These are phyloP conservation scores for Geotrichum klebahnii DNA, from an alignment of 1,139 yeast genomes.

Conservation along the genomic window DNA sequence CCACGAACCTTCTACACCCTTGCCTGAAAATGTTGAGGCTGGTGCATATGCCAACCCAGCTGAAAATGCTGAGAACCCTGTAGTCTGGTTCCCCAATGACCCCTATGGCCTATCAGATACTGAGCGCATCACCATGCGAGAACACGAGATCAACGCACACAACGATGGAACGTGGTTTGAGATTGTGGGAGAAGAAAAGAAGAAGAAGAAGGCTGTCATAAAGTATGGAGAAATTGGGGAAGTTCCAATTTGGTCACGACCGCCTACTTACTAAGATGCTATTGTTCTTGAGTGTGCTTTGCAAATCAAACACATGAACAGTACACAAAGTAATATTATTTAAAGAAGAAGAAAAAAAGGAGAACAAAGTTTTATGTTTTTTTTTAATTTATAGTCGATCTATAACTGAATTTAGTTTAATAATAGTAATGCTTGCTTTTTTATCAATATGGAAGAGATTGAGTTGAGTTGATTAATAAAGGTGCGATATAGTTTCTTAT, in stretches of 20 bases:
- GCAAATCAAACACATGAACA: neutral
- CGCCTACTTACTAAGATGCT: constrained; percentile 24
- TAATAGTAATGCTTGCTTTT: constrained; percentile 7
- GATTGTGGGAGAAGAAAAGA: constrained; percentile 46
- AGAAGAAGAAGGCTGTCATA: constrained; percentile 28
- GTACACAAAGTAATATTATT: neutral
- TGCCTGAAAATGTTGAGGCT: constrained; percentile 40
- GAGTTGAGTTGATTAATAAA: no score
- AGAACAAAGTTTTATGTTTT: neutral
- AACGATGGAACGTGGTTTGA: constrained; percentile 59
- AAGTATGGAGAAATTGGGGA: constrained; percentile 26
- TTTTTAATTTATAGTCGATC: no score
- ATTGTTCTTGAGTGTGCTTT: neutral
- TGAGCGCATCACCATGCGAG: constrained; percentile 48
- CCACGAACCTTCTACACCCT: constrained; percentile 36
- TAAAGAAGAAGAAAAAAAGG: neutral
- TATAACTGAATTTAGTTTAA: neutral
- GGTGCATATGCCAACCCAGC: constrained; percentile 76
- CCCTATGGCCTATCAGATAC: constrained; percentile 68
- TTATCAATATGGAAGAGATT: no score
- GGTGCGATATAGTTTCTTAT: no score
- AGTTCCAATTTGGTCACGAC: constrained; percentile 32
- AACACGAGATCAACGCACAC: constrained; percentile 48
- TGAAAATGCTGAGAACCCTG: constrained; percentile 59
- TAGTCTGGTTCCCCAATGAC: constrained; percentile 85